Evolutionary conservation across 768 basidiomycete genomes (phyloP).

Genomic region (Rhodotorula taiwanensis): DNA sequence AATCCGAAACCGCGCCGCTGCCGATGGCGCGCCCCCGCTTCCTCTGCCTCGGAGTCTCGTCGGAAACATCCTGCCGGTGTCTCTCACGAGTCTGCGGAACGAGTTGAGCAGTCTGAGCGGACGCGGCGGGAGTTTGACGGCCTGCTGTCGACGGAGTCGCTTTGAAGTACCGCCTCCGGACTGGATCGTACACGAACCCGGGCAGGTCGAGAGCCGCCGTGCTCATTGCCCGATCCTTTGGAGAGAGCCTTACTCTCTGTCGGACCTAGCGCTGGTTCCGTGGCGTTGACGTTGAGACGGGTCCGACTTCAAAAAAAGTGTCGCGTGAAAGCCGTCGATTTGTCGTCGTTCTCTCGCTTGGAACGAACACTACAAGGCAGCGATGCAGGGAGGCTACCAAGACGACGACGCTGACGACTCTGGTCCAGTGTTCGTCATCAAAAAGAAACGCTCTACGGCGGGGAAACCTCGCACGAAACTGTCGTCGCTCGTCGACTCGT

Average conservation of each 20-base stretch:
- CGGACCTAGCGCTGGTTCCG: no score
- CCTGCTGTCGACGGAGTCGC: background rate
- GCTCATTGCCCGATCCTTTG: background rate
- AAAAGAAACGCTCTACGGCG: constrained; percentile 23
- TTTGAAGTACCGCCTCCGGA: constrained; percentile 23
- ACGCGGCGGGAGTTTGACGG: background rate
- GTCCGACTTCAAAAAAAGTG: no score
- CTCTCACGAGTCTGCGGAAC: no score
- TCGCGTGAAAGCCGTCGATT: no score
- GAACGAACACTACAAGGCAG: no score
- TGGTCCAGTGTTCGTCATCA: no score
- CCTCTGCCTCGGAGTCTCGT: background rate
- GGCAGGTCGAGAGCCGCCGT: constrained; percentile 10
- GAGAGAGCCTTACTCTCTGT: no score
- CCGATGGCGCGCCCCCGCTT: background rate
- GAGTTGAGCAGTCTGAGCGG: background rate
- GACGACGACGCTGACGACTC: no score
- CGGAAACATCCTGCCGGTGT: no score
- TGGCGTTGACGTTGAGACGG: background rate
- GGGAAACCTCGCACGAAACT: constrained; percentile 6
- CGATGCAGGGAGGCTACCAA: no score
- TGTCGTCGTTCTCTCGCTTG: no score
- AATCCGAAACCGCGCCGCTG: no score
- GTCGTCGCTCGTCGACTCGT: background rate
- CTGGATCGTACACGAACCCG: constrained; percentile 18